phyloP scores from a whole-genome alignment of 352 stramenopile species.

The Pythium utonaiense region DNA sequence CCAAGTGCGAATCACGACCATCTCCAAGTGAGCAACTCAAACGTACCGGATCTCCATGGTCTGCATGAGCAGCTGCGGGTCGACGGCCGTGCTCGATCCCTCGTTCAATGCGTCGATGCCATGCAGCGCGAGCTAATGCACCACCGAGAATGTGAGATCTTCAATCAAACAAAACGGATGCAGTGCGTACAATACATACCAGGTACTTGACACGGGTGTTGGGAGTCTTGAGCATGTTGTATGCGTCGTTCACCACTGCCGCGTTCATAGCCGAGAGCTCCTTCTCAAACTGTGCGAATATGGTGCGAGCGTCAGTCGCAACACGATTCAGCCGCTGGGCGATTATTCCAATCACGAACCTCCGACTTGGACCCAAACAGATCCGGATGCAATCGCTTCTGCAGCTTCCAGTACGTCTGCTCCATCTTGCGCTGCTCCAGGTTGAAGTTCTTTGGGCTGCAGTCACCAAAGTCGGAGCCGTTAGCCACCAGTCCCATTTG shows the following conservation, averaged over 20 bases:
- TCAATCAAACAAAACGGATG: neutral
- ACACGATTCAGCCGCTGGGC: too few relatives aligned
- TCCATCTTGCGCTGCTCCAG: slow-evolving; percentile 79
- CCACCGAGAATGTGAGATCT: neutral
- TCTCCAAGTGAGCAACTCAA: neutral
- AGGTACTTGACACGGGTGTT: slow-evolving; percentile 84
- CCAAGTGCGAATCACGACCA: neutral
- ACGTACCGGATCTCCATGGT: slow-evolving; percentile 82
- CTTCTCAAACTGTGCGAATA: slow-evolving; percentile 59
- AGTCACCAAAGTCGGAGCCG: slow-evolving; percentile 6
- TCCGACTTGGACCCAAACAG: slow-evolving; percentile 85
- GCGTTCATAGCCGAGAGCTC: slow-evolving; percentile 76
- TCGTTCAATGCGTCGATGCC: slow-evolving; percentile 80
- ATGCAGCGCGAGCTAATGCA: slow-evolving; percentile 58
- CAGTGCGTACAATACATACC: slow-evolving; percentile 23
- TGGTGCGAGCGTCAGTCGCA: too few relatives aligned
- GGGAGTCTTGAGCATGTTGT: slow-evolving; percentile 86
- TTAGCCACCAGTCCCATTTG: too few relatives aligned
- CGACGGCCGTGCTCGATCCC: slow-evolving; percentile 67
- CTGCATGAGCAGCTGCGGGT: slow-evolving; percentile 73
- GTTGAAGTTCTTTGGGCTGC: slow-evolving; percentile 76
- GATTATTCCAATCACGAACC: too few relatives aligned
- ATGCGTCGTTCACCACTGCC: slow-evolving; percentile 79
- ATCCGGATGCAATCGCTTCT: slow-evolving; percentile 83
- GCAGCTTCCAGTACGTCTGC: slow-evolving; percentile 84